A percentile compares a stretch with the other conserved stretches of the same genome.
Conservation (phyloP, 176 grass and related monocot genomes). For the Oryza australiensis region DNA sequence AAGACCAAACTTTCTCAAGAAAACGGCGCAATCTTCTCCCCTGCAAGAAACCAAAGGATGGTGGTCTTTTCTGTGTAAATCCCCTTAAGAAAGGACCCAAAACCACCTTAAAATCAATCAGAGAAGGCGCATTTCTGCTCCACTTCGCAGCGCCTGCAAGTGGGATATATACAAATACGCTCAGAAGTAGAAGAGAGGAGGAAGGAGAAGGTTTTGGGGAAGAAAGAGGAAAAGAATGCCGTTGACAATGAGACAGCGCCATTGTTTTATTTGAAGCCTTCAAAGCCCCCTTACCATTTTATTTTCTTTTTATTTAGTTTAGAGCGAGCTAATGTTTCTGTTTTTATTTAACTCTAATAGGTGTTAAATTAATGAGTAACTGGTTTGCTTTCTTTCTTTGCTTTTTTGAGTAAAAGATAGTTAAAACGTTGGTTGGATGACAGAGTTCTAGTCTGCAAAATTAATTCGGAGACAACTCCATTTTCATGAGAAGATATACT, state of each 20-base stretch:
- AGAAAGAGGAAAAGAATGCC: neutral
- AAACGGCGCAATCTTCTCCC: neutral
- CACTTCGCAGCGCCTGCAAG: neutral
- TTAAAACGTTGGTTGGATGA: no score
- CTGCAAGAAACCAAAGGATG: neutral
- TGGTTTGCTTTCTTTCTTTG: neutral
- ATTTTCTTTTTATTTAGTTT: neutral
- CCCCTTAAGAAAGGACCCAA: neutral
- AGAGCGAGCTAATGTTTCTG: neutral
- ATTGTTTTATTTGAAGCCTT: conserved; percentile 29
- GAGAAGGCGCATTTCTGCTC: neutral
- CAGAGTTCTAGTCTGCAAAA: no score
- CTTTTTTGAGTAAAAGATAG: no score
- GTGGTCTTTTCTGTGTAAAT: neutral
- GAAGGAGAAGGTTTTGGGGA: neutral
- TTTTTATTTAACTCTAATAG: neutral
- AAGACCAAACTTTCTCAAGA: neutral
- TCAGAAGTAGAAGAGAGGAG: neutral
- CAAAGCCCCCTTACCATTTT: neutral
- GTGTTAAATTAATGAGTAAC: neutral
- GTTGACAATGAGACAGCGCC: conserved; percentile 28
- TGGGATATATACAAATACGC: neutral
- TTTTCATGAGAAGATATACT: no score
- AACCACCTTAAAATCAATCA: conserved; percentile 8
- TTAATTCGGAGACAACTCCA: no score